These are phyloP conservation scores for Mrakiaceae sp. DNA, from an alignment of 1,284 basidiomycete genomes.

Conservation along the genomic window DNA sequence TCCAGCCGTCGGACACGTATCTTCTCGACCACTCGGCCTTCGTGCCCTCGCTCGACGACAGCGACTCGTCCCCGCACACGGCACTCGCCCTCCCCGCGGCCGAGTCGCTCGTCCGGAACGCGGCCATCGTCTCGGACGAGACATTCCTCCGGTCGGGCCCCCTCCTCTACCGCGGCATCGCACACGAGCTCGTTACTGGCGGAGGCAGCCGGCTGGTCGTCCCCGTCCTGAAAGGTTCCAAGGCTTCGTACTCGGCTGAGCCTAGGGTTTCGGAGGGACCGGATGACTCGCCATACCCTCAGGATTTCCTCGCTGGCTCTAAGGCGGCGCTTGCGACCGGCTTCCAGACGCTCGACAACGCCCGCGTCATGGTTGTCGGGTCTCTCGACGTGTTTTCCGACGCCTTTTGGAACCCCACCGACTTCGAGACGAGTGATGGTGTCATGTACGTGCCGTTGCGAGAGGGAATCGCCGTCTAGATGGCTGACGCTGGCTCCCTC, in stretches of 20 bases:
- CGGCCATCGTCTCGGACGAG: conserved; percentile 23
- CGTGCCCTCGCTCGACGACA: conserved; percentile 13
- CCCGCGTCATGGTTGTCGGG: conserved; percentile 70
- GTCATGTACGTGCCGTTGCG: too few species aligned
- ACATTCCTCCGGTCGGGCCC: conserved; percentile 15
- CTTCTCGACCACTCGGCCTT: conserved; percentile 40
- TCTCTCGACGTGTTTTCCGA: conserved; percentile 63
- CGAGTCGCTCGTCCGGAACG: conserved; percentile 59
- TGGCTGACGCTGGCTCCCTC: background rate
- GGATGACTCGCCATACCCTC: conserved; percentile 15
- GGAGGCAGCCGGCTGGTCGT: conserved; percentile 63
- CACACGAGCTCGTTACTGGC: conserved; percentile 52
- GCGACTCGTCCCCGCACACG: conserved; percentile 39
- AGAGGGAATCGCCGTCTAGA: background rate
- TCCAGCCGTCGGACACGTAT: conserved; percentile 33
- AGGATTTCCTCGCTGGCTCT: conserved; percentile 54
- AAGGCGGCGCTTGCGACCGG: conserved; percentile 67
- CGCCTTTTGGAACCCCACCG: conserved; percentile 26
- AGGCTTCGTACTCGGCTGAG: conserved; percentile 43
- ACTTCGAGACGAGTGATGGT: background rate
- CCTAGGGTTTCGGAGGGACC: conserved; percentile 51
- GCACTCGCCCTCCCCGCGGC: conserved; percentile 59
- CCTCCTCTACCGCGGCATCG: conserved; percentile 55
- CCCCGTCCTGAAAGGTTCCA: conserved; percentile 65
- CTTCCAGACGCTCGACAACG: conserved; percentile 72